Evolutionary conservation across 1,284 basidiomycete species (phyloP).

Genomic region (Leccinum fuscescens): DNA sequence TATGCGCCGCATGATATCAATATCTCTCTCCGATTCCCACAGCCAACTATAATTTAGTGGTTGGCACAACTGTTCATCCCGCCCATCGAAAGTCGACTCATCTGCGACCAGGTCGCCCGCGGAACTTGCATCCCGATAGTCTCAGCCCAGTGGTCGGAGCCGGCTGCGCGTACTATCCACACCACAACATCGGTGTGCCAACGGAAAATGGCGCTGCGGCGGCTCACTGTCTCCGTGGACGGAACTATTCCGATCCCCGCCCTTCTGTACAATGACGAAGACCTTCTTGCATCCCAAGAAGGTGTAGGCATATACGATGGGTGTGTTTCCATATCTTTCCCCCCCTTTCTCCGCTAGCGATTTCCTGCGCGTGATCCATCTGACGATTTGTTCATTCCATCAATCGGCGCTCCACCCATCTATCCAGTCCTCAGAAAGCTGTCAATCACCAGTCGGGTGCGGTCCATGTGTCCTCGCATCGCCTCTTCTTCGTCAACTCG

Average conservation of each 20-base stretch:
- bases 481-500: slow-evolving; percentile 79
- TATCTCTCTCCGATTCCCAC: slow-evolving; percentile 13
- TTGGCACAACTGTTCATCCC: slow-evolving; percentile 7
- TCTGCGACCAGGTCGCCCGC: slow-evolving; percentile 6
- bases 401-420: slow-evolving; percentile 32
- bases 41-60: slow-evolving; percentile 5
- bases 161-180: slow-evolving; percentile 1
- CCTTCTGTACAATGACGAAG: slow-evolving; percentile 78
- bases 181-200: background rate
- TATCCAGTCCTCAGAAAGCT: slow-evolving; percentile 74
- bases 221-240: slow-evolving; percentile 56
- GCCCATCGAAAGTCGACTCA: slow-evolving; percentile 11
- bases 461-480: slow-evolving; percentile 79
- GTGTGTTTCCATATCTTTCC: slow-evolving; percentile 44
- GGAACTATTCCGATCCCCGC: slow-evolving; percentile 73
- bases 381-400: slow-evolving; percentile 17
- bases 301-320: slow-evolving; percentile 87
- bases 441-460: slow-evolving; percentile 70
- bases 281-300: slow-evolving; percentile 70
- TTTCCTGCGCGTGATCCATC: slow-evolving; percentile 17
- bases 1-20: slow-evolving; percentile 1
- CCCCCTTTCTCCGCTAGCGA: slow-evolving; percentile 11
- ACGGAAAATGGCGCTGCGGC: slow-evolving; percentile 48
- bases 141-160: background rate
- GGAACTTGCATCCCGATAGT: background rate